Conservation (phyloP, 495 filamentous ascomycete species). For the Lasiosphaeria ovina region DNA sequence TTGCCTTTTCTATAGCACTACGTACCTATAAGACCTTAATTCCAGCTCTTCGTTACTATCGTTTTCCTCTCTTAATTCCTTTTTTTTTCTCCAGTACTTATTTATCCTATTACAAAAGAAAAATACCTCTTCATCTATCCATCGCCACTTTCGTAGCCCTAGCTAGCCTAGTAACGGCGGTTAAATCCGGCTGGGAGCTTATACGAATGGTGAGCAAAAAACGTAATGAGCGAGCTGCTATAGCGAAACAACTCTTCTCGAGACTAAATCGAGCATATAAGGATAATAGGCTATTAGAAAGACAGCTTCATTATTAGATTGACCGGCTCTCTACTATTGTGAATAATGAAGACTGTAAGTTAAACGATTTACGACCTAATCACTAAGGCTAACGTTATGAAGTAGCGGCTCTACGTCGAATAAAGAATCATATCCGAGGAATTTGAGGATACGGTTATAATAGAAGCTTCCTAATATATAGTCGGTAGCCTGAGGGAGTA, state of each 20-base stretch:
- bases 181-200: not conserved
- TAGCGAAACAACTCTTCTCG: not conserved
- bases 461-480: too few species aligned
- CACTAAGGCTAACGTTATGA: not conserved
- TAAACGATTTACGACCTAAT: not conserved
- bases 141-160: not conserved
- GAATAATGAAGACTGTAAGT: not conserved
- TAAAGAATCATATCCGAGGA: not conserved
- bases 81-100: too few species aligned
- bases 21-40: too few species aligned
- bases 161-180: not conserved
- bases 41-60: too few species aligned
- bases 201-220: not conserved
- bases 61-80: too few species aligned
- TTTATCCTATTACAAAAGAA: too few species aligned
- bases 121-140: not conserved
- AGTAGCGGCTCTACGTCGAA: not conserved
- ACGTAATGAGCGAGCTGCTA: not conserved
- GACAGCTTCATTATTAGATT: not conserved
- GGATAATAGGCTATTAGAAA: not conserved
- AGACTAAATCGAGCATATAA: not conserved
- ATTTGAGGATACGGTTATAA: too few species aligned
- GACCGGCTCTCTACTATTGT: not conserved
- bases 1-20: too few species aligned
- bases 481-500: too few species aligned